Base-by-base conservation (phyloP, 108 stramenopile genomes). In the Cyclotella kingstonii region DNA sequence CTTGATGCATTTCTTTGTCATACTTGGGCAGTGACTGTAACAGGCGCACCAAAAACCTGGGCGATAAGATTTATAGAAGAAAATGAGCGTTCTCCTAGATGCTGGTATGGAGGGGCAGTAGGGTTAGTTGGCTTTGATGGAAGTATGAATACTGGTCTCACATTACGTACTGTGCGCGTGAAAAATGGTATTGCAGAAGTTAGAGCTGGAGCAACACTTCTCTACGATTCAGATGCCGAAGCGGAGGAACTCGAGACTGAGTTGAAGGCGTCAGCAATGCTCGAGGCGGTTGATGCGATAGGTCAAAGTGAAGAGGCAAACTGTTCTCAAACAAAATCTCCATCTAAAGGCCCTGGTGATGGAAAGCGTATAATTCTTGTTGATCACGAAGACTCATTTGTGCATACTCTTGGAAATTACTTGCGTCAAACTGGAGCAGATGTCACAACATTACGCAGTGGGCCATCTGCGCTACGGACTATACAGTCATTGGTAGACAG, bases 11-110 rank as follows among this genome's bases (percentile, higher is more conserved):
- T 98, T 56, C 77, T 98, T 35, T 96, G 96, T 50, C 96, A 98
- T 75, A 98, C 97, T 29, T 98, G 97, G 97, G 96, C 96, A 29
- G 97, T 98, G 10, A 98, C 97, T 25, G 97, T 98, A n/a, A 97
- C 96, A 26, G 97, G 97, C 53, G 94, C 95, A 30, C 97, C 97
- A 10, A 98, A 98, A 74, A 94, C 92, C 28, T 98, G 97, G 97
- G 97, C 97, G 8, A 96, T 96, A 63, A 95, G 95, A 63, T 98
- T 98, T 54, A 87, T 98, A 21, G 97, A 98, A 70, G 90, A 95
- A 61, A 92, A 81, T 25, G 97, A 98, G 70, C 85, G 89, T 39
- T 91, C 95, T 3, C 91, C 94, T 14, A 78, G 97, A 6, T 84
- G 86, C 70, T 98, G 96, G 96, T 98, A 98, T 79, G 97, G 97